Evolutionary conservation across 306 rosid genomes (phyloP), one percentile per base, ranked within the genome.

Genomic region (Amphicarpaea edgeworthii): DNA sequence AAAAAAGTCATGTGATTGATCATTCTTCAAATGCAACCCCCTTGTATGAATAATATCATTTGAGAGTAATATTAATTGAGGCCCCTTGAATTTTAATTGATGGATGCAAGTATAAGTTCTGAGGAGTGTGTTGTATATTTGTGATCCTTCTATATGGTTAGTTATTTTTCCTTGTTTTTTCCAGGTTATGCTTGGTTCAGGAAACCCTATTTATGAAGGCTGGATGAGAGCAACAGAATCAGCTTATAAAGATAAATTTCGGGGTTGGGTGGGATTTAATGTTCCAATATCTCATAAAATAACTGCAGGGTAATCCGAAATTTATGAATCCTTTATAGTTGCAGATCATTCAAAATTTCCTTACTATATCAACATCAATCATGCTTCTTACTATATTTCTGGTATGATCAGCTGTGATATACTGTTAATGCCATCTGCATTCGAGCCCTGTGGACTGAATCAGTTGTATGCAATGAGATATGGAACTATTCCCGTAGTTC

Each of bases 101-200:
- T 75, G 63, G 46, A 21, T 41, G 60, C 15, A 49, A 75, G 59
- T 59, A 77, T 54, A 38, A 50, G 72, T 66, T 75, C 54, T 54
- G 38, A 32, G 78, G 66, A 70, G 49, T 57, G 68, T 63, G 64
- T 15, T 63, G 54, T 54, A 37, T 79, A 26, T 63, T 30, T 20
- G 38, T 37, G 66, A 64, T 45, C 70, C 15, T 21, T 40, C 7
- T 70, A 40, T 72, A n/a, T 26, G 17, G 79, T 45, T 54, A 68
- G 41, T 74, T 65, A 65, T 62, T 77, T 51, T 70, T 46, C 49
- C 38, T 74, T 65, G 51, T 62, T 77, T 51, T 70, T 46, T 41
- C 38, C 90, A 93, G 98, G 89, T 93, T 68, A 93, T 93, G 98
- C 87, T 93, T 77, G 98, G 98, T 77, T 93, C 95, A 45, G 98